A percentile compares a stretch with the other conserved stretches of the same genome.
phyloP scores from a whole-genome alignment of 495 filamentous ascomycete genomes.

The Xylaria acuta region DNA sequence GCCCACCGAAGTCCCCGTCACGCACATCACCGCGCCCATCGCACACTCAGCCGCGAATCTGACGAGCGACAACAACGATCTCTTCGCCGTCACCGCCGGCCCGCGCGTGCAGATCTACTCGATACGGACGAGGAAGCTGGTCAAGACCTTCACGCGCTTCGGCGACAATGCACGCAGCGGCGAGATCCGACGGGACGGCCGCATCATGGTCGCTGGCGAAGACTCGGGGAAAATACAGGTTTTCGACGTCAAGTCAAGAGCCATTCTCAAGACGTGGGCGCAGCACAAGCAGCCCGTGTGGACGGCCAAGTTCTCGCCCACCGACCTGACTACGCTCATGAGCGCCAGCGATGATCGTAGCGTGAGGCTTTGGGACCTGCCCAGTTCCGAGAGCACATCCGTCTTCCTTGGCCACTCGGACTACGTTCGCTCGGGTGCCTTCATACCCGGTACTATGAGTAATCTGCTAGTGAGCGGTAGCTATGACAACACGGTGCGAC shows the following conservation, averaged over 20 bases:
- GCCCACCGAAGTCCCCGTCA: slow-evolving; percentile 81
- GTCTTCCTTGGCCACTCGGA: slow-evolving; percentile 89
- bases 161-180: slow-evolving; percentile 86
- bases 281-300: slow-evolving; percentile 96
- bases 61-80: slow-evolving; percentile 62
- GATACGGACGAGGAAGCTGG: slow-evolving; percentile 81
- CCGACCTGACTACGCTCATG: slow-evolving; percentile 83
- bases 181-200: slow-evolving; percentile 85
- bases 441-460: slow-evolving; percentile 79
- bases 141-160: slow-evolving; percentile 92
- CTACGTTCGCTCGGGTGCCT: slow-evolving; percentile 86
- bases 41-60: slow-evolving; percentile 35
- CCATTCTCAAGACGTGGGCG: slow-evolving; percentile 95
- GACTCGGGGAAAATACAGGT: slow-evolving; percentile 90
- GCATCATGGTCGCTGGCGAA: slow-evolving; percentile 88
- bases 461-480: slow-evolving; percentile 82
- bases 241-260: slow-evolving; percentile 84
- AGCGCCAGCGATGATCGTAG: slow-evolving; percentile 88
- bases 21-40: slow-evolving; percentile 80
- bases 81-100: slow-evolving; percentile 91
- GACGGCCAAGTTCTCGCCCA: slow-evolving; percentile 85
- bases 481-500: slow-evolving; percentile 90
- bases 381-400: slow-evolving; percentile 72
- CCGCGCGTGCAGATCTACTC: slow-evolving; percentile 92
- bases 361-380: slow-evolving; percentile 92